Evolutionary conservation across 176 grass and related monocot genomes (phyloP).

Genomic region (Bolboschoenus planiculmis): DNA sequence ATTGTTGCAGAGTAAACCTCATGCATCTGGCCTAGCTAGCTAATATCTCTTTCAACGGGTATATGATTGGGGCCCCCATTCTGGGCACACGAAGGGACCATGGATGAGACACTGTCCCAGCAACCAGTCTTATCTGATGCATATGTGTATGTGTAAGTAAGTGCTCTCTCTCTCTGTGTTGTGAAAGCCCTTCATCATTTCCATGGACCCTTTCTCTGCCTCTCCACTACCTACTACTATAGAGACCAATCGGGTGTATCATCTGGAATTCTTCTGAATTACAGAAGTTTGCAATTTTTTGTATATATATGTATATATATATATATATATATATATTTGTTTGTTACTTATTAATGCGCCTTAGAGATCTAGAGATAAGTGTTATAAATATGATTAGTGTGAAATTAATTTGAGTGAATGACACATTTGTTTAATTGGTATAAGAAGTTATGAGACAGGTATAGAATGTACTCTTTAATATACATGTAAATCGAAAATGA

Average conservation of each 20-base stretch:
- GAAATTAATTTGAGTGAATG: too few species aligned
- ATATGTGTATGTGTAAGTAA: not conserved
- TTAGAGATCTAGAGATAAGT: too few species aligned
- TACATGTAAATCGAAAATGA: too few species aligned
- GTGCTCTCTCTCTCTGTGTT: constrained; percentile 29
- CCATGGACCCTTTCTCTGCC: constrained; percentile 22
- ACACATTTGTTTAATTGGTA: too few species aligned
- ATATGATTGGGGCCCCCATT: constrained; percentile 11
- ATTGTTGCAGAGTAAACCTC: not conserved
- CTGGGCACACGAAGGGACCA: constrained; percentile 25
- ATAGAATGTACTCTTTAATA: too few species aligned
- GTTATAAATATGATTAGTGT: too few species aligned
- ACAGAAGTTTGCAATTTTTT: not conserved
- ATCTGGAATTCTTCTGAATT: not conserved
- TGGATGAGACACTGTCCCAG: constrained; percentile 37
- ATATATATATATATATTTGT: too few species aligned
- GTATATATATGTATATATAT: too few species aligned
- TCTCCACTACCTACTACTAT: constrained; percentile 24
- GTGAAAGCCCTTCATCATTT: constrained; percentile 46
- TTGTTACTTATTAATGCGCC: too few species aligned
- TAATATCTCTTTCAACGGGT: not conserved
- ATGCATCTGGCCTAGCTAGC: not conserved
- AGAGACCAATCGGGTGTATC: not conserved
- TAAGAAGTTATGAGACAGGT: too few species aligned
- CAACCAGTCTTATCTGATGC: constrained; percentile 82